These are phyloP conservation scores for Phytophthora tentaculata DNA, from an alignment of 352 stramenopile genomes.

Conservation along the genomic window DNA sequence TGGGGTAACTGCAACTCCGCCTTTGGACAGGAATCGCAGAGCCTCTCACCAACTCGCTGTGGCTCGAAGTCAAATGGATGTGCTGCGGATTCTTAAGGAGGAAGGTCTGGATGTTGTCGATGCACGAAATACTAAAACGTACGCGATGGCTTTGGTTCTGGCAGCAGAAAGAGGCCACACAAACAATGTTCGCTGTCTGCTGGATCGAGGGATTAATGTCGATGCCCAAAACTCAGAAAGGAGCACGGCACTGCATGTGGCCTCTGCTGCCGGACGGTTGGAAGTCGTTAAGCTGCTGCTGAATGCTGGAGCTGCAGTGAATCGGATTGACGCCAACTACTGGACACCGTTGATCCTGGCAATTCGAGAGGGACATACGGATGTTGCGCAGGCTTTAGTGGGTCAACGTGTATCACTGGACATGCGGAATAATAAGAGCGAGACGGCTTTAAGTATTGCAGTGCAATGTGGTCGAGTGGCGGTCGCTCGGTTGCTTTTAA, in stretches of 20 bases:
- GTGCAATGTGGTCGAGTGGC: slow-evolving; percentile 25
- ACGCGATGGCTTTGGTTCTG: slow-evolving; percentile 20
- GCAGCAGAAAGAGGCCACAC: slow-evolving; percentile 23
- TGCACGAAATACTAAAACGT: slow-evolving; percentile 25
- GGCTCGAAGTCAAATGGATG: slow-evolving; percentile 26
- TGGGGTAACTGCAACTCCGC: background rate
- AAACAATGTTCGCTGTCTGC: slow-evolving; percentile 31
- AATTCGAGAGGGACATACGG: slow-evolving; percentile 17
- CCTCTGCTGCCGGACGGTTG: slow-evolving; percentile 13
- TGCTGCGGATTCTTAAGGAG: slow-evolving; percentile 35
- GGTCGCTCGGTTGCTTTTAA: slow-evolving; percentile 20
- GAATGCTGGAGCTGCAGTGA: slow-evolving; percentile 21
- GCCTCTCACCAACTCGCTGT: slow-evolving; percentile 21
- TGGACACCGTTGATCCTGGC: slow-evolving; percentile 38
- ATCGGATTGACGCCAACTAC: slow-evolving; percentile 12
- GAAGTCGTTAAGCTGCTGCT: slow-evolving; percentile 30
- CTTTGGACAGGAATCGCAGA: background rate
- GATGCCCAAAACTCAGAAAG: slow-evolving; percentile 15
- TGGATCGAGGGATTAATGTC: slow-evolving; percentile 29
- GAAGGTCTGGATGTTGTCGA: slow-evolving; percentile 26
- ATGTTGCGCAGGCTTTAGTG: slow-evolving; percentile 21
- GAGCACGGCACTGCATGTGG: slow-evolving; percentile 24
- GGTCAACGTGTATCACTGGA: slow-evolving; percentile 16
- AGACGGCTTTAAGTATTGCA: slow-evolving; percentile 32
- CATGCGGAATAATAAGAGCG: slow-evolving; percentile 16